Conservation (phyloP, 306 rosid species). For the Oemleria cerasiformis region DNA sequence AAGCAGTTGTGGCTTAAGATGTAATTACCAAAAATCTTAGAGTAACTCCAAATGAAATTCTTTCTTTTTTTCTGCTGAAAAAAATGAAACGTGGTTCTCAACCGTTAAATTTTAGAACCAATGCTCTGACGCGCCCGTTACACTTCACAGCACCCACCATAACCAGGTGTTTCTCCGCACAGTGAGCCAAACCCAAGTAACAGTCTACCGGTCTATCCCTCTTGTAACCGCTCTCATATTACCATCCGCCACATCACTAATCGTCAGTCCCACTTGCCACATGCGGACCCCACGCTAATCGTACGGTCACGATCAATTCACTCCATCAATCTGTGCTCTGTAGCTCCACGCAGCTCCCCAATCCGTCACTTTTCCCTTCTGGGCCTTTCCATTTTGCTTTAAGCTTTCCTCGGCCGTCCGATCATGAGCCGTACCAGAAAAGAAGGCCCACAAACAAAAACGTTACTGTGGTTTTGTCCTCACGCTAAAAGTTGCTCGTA, state of each 20-base stretch:
- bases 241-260: slow-evolving; percentile 6
- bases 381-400: not conserved
- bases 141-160: not conserved
- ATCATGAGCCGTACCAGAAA: not conserved
- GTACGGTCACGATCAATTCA: not conserved
- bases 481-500: not conserved
- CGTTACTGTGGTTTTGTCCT: not conserved
- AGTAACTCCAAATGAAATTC: not conserved
- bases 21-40: not conserved
- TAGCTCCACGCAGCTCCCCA: not conserved
- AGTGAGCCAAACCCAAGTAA: not conserved
- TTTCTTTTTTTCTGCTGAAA: no score
- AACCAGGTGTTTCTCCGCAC: not conserved
- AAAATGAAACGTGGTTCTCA: no score
- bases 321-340: not conserved
- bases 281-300: not conserved
- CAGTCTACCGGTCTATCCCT: not conserved
- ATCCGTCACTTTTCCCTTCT: not conserved
- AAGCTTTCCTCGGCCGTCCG: not conserved
- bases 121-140: not conserved
- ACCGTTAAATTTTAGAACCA: slow-evolving; percentile 11
- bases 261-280: not conserved
- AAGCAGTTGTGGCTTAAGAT: not conserved
- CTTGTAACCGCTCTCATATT: not conserved
- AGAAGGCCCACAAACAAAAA: slow-evolving; percentile 2